Conservation (phyloP, 148 eudicot species). For the Suaeda aralocaspica region DNA sequence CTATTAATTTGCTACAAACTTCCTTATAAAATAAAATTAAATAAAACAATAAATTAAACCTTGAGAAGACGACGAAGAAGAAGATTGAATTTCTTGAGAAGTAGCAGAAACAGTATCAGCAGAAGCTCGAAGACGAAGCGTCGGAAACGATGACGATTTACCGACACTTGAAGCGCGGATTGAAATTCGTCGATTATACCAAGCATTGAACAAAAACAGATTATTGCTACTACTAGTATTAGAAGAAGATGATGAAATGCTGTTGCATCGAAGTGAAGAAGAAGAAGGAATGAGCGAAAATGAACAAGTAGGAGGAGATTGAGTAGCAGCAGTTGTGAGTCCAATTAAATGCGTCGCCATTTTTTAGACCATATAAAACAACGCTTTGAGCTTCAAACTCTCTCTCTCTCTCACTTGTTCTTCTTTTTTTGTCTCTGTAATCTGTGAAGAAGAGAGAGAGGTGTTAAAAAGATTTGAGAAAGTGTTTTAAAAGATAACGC, state of each 20-base stretch:
- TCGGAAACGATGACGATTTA: not conserved
- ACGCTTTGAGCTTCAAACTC: not conserved
- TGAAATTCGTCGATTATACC: conserved; percentile 26
- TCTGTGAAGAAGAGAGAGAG: not conserved
- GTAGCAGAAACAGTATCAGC: conserved; percentile 31
- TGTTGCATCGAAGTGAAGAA: conserved; percentile 14
- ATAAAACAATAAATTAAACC: not conserved
- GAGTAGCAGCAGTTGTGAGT: conserved; percentile 16
- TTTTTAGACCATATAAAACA: not conserved
- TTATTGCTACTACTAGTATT: too few species aligned
- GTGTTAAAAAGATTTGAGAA: not conserved
- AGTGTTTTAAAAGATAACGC: conserved; percentile 4
- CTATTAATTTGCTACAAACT: not conserved
- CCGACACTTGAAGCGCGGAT: conserved; percentile 4
- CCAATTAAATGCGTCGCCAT: conserved; percentile 31
- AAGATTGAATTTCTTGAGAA: conserved; percentile 11
- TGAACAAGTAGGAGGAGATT: conserved; percentile 13
- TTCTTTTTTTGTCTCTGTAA: too few species aligned
- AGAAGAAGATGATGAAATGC: conserved; percentile 1
- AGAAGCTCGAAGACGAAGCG: conserved; percentile 31
- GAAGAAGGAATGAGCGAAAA: conserved; percentile 22
- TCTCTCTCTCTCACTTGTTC: not conserved
- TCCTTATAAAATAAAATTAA: not conserved
- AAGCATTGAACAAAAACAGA: conserved; percentile 27
- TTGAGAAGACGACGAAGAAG: conserved; percentile 5